These are phyloP conservation scores for Nicotiana otophora DNA, from an alignment of 257 asterid species.

Conservation along the genomic window DNA sequence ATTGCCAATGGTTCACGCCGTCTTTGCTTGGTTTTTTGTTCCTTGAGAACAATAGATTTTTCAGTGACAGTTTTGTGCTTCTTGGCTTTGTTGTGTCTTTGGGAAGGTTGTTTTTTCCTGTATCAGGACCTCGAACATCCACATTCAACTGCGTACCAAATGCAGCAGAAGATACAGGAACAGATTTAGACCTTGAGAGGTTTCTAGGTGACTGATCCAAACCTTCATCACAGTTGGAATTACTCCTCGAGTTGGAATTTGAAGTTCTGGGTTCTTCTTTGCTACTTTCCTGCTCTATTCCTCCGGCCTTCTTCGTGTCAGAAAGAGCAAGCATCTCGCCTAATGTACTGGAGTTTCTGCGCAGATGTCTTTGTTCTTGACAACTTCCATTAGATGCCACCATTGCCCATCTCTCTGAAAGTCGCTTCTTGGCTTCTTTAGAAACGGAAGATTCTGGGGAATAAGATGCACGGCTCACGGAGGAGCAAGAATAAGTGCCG, in stretches of 20 bases:
- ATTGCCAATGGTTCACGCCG: slow-evolving; percentile 28
- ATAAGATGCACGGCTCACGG: slow-evolving; percentile 81
- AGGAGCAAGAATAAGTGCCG: slow-evolving; percentile 71
- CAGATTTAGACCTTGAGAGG: slow-evolving; percentile 76
- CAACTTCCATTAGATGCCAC: slow-evolving; percentile 65
- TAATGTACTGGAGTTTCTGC: slow-evolving; percentile 81
- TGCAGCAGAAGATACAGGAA: slow-evolving; percentile 65
- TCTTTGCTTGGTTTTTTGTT: slow-evolving; percentile 53
- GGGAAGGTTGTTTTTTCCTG: slow-evolving; percentile 28
- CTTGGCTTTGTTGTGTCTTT: slow-evolving; percentile 46
- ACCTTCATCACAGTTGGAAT: slow-evolving; percentile 25
- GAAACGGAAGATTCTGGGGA: slow-evolving; percentile 93
- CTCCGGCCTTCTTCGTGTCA: slow-evolving; percentile 49
- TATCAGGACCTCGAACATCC: slow-evolving; percentile 28
- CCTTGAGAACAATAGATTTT: slow-evolving; percentile 70
- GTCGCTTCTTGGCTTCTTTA: slow-evolving; percentile 95
- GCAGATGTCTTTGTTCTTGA: slow-evolving; percentile 59
- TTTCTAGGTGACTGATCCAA: slow-evolving; percentile 44
- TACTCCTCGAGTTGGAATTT: slow-evolving; percentile 23
- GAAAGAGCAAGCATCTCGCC: slow-evolving; percentile 99
- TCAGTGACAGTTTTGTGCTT: slow-evolving; percentile 58
- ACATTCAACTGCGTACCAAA: slow-evolving; percentile 37
- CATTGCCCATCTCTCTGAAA: slow-evolving; percentile 96
- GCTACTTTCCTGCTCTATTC: slow-evolving; percentile 30
- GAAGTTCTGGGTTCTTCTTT: slow-evolving; percentile 33